These are phyloP conservation scores for Perkinsus chesapeaki DNA, from an alignment of 169 alveolate species.

Conservation along the genomic window DNA sequence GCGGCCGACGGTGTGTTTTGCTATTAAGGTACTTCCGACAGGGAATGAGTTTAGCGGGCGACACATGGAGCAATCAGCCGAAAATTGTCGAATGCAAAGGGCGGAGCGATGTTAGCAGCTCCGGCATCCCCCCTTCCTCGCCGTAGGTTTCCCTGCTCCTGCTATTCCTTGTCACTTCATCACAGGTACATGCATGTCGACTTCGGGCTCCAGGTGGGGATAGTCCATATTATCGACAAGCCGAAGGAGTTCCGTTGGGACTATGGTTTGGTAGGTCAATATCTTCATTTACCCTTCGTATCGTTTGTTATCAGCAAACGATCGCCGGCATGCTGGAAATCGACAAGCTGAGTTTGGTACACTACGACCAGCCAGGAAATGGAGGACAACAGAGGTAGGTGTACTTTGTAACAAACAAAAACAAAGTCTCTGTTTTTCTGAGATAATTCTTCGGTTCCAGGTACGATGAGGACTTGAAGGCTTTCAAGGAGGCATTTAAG, in stretches of 20 bases:
- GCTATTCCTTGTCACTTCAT: neutral
- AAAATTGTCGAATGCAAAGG: neutral
- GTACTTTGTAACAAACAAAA: no score
- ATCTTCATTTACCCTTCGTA: neutral
- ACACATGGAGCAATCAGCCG: neutral
- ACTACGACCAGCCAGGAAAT: neutral
- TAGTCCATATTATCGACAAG: neutral
- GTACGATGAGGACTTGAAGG: neutral
- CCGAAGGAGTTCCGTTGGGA: neutral
- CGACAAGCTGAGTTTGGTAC: neutral
- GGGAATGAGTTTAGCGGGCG: neutral
- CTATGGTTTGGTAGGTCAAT: neutral
- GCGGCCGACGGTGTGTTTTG: no score
- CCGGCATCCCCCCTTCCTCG: neutral
- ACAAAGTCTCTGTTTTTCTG: neutral
- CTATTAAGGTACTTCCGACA: neutral
- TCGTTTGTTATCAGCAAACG: neutral
- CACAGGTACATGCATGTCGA: neutral
- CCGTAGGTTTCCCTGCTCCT: neutral
- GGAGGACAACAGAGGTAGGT: neutral
- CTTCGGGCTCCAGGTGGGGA: neutral
- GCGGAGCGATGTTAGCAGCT: constrained; percentile 1
- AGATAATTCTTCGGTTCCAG: no score
- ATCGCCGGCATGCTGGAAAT: neutral
- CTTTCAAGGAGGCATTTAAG: neutral